Evolutionary conservation across 441 rosid species (phyloP).

Genomic region (Pelargonium myrrhifolium): DNA sequence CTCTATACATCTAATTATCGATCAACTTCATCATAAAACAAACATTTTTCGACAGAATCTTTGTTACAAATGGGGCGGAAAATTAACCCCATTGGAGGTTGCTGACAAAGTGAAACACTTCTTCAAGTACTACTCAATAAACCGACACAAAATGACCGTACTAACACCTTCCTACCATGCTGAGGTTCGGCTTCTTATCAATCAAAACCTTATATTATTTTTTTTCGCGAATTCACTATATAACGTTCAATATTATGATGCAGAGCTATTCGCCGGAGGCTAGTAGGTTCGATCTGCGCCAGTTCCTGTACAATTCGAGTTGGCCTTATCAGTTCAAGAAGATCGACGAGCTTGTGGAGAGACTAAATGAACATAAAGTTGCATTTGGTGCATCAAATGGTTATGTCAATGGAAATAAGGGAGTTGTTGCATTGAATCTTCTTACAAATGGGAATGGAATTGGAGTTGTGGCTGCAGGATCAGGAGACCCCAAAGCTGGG

Average conservation of each 20-base stretch:
- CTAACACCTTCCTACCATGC: constrained; percentile 91
- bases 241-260: neutral
- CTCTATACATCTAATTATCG: too few species aligned
- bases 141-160: constrained; percentile 89
- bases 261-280: constrained; percentile 97
- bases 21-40: too few species aligned
- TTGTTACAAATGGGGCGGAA: constrained; percentile 88
- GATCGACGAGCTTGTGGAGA: constrained; percentile 70
- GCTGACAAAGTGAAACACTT: constrained; percentile 85
- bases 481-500: constrained; percentile 75
- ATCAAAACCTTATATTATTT: neutral
- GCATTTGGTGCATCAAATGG: constrained; percentile 27
- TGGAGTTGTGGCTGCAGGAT: constrained; percentile 69
- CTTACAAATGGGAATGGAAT: constrained; percentile 25
- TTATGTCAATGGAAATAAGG: constrained; percentile 11
- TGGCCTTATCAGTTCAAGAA: constrained; percentile 85
- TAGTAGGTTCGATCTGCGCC: constrained; percentile 80
- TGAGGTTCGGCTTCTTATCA: constrained; percentile 43
- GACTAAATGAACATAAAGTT: constrained; percentile 48
- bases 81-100: constrained; percentile 64
- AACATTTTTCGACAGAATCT: constrained; percentile 48
- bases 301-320: constrained; percentile 67
- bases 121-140: constrained; percentile 86
- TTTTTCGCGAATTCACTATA: neutral
- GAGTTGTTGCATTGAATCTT: constrained; percentile 2